A percentile compares a stretch with the other conserved stretches of the same genome.
These are phyloP conservation scores for Coemansia erecta DNA, from an alignment of 192 early-diverging fungal species.

Conservation along the genomic window DNA sequence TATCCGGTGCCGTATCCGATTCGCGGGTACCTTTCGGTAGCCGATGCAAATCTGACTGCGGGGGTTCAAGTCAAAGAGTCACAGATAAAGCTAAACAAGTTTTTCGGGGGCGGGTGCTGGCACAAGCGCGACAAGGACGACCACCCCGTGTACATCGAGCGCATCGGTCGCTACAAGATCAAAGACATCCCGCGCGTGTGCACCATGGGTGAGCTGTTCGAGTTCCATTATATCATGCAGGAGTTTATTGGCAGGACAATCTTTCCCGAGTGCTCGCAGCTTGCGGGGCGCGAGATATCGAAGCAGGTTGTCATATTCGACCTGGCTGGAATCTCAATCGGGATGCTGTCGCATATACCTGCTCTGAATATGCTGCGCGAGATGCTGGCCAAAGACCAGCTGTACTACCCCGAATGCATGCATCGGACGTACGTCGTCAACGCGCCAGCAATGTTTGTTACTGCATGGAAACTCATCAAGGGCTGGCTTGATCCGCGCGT, in stretches of 20 bases:
- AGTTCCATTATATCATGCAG: constrained; percentile 68
- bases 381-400: constrained; percentile 83
- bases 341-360: constrained; percentile 64
- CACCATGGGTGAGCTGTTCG: constrained; percentile 60
- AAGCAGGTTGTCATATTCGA: constrained; percentile 89
- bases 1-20: constrained; percentile 64
- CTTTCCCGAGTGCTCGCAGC: constrained; percentile 77
- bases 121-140: constrained; percentile 92
- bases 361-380: constrained; percentile 67
- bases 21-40: constrained; percentile 62
- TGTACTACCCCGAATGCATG: constrained; percentile 93
- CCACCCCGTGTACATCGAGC: constrained; percentile 89
- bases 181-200: constrained; percentile 63
- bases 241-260: constrained; percentile 67
- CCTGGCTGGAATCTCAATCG: constrained; percentile 79
- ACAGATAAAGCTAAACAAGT: constrained; percentile 59
- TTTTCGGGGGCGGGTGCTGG: constrained; percentile 69
- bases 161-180: constrained; percentile 68
- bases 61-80: constrained; percentile 60
- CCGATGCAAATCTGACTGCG: constrained; percentile 64
- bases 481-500: constrained; percentile 77
- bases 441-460: constrained; percentile 84
- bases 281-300: constrained; percentile 66
- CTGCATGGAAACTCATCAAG: constrained; percentile 75
- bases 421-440: constrained; percentile 93